Percentiles rank a stretch among this genome's conserved stretches.
phyloP scores from a whole-genome alignment of 768 basidiomycete species.

The Obba rivulosa region DNA sequence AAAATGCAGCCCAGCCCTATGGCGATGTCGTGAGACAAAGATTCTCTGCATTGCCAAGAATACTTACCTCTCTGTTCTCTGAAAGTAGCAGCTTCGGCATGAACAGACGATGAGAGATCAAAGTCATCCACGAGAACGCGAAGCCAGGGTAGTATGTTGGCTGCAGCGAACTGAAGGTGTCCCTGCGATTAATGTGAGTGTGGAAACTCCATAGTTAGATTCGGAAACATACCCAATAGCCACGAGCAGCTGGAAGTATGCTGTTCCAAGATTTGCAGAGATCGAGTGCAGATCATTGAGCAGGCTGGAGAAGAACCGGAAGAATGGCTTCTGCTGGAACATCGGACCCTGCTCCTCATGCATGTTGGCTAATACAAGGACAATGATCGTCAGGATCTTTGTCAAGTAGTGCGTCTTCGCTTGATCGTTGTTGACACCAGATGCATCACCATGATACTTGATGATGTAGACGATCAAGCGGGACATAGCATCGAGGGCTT shows the following conservation, averaged over 20 bases:
- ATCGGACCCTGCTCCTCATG: slow-evolving; percentile 89
- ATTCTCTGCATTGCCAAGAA: background rate
- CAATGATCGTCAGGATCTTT: slow-evolving; percentile 96
- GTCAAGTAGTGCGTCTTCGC: slow-evolving; percentile 95
- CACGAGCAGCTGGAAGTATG: slow-evolving; percentile 84
- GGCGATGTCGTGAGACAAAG: background rate
- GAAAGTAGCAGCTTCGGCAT: slow-evolving; percentile 92
- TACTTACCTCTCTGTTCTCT: slow-evolving; percentile 77
- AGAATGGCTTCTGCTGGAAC: slow-evolving; percentile 98
- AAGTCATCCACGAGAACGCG: slow-evolving; percentile 96
- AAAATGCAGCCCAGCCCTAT: slow-evolving; percentile 93
- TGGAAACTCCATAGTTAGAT: background rate
- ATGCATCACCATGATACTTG: slow-evolving; percentile 98
- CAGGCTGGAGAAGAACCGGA: slow-evolving; percentile 95
- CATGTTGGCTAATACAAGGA: slow-evolving; percentile 88
- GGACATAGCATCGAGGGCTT: slow-evolving; percentile 92
- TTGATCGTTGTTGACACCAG: slow-evolving; percentile 87
- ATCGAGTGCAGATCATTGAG: slow-evolving; percentile 87
- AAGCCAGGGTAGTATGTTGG: slow-evolving; percentile 97
- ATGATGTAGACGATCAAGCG: slow-evolving; percentile 95
- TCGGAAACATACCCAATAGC: slow-evolving; percentile 83
- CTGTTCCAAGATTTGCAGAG: slow-evolving; percentile 78
- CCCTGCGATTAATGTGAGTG: slow-evolving; percentile 40
- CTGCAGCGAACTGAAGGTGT: slow-evolving; percentile 93
- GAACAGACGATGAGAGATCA: slow-evolving; percentile 93